A percentile compares a stretch with the other conserved stretches of the same genome.
Evolutionary conservation across 371 early-diverging fungal genomes (phyloP).

Genomic region (Rhizopus sp.): DNA sequence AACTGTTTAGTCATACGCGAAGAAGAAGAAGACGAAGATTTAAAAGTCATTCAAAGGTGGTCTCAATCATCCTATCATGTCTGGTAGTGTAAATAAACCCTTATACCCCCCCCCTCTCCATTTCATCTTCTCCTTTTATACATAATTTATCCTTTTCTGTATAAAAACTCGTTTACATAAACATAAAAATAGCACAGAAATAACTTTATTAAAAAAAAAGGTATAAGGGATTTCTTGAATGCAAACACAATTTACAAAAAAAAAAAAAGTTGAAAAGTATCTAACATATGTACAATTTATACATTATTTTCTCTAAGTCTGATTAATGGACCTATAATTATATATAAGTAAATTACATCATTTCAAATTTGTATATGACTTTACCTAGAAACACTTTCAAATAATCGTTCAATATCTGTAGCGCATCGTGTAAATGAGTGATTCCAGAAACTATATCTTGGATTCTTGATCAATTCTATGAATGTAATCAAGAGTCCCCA

Average conservation of each 20-base stretch:
- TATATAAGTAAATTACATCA: background rate
- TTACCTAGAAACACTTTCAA: constrained; percentile 72
- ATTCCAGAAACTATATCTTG: constrained; percentile 87
- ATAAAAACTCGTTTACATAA: too few species aligned
- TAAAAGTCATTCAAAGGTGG: constrained; percentile 16
- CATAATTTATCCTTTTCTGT: too few species aligned
- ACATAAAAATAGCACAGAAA: too few species aligned
- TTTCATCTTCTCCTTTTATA: too few species aligned
- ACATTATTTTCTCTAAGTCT: constrained; percentile 29
- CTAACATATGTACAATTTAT: constrained; percentile 1
- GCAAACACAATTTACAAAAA: too few species aligned
- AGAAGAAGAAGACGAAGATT: constrained; percentile 12
- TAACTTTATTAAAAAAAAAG: too few species aligned
- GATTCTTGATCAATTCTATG: constrained; percentile 95
- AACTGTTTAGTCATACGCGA: background rate
- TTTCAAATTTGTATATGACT: background rate
- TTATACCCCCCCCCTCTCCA: too few species aligned
- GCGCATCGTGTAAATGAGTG: constrained; percentile 77
- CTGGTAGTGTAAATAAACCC: constrained; percentile 8
- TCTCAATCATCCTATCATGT: constrained; percentile 25
- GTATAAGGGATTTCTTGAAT: too few species aligned
- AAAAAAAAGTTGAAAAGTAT: too few species aligned
- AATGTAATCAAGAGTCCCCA: constrained; percentile 97
- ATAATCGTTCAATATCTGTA: constrained; percentile 73
- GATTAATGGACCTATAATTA: constrained; percentile 44